Base-by-base conservation (phyloP, 2,329 filamentous ascomycete genomes). In the Fusarium succisae region DNA sequence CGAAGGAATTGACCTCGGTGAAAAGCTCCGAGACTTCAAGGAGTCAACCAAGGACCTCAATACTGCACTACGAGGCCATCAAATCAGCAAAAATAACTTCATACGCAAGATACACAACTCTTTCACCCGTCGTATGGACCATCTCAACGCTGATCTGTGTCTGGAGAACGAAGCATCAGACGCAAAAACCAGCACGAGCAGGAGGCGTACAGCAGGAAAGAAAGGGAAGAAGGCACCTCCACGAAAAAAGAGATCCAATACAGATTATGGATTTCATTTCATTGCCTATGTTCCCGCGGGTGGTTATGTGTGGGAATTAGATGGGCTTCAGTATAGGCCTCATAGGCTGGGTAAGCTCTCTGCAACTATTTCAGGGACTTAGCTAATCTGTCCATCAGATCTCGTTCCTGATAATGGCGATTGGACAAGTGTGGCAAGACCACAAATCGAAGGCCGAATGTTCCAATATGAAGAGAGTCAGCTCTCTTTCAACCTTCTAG, bases 41-140 rank as follows among this genome's bases (percentile, higher is more conserved):
- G 84, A 91, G 1, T 90, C 91, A 43, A 97, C 95, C 0, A 85
- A 85, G 72, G 79, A 86, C 20, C 88, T 98, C 70, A 88, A 89
- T 22, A 92, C 95, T 5, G 88, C 92, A 12, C 86, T 94, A 35
- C 91, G 95, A 48, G 96, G 96, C 17, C 88, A 95, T 78, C 88
- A 90, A 13, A 89, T 99, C 54, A 91, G 91, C 71, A 89, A 89
- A 58, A 94, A 95, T 78, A 85, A 89, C 15, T 94, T 93, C 80
- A 92, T 98, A 59, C 93, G 95, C 73, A 87, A 87, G 37, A 91
- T 94, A 38, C 96, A 98, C 82, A 98, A 98, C 80, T 95, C 94
- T 0, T 97, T 97, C 78, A 93, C 94, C 24, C 80, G 93, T 35
- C 92, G 93, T 66, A 91, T 93, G 81, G 94, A 98, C 78, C 90